Conservation (phyloP, 2,329 filamentous ascomycete species). For the Xylariaceae sp. region DNA sequence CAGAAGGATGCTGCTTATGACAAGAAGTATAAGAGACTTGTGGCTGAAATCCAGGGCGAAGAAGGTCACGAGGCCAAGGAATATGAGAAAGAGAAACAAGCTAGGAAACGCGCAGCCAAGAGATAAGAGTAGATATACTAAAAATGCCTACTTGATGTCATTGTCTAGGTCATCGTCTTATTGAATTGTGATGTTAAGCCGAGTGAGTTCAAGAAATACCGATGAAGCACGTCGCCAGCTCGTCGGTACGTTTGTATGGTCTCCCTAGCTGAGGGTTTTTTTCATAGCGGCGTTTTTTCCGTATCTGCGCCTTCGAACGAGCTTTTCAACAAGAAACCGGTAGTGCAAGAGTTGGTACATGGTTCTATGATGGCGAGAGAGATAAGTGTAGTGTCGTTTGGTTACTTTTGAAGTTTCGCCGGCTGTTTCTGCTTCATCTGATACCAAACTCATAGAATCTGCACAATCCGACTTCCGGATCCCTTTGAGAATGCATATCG, state of each 20-base stretch:
- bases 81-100: constrained; percentile 82
- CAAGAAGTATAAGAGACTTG: constrained; percentile 87
- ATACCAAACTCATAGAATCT: constrained; percentile 29
- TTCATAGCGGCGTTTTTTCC: background rate
- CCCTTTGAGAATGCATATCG: constrained; percentile 39
- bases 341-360: no score
- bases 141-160: background rate
- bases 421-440: constrained; percentile 29
- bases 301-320: constrained; percentile 4
- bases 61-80: constrained; percentile 82
- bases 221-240: no score
- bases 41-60: constrained; percentile 93
- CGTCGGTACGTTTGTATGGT: no score
- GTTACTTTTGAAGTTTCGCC: no score
- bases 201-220: no score
- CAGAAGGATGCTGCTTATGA: constrained; percentile 90
- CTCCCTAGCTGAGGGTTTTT: no score
- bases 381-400: constrained; percentile 6
- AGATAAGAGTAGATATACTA: constrained; percentile 18
- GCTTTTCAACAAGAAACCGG: no score
- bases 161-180: no score
- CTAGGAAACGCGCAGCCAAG: constrained; percentile 63
- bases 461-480: constrained; percentile 32
- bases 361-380: no score
- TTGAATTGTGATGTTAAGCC: no score